A percentile compares a stretch with the other conserved stretches of the same genome.
Evolutionary conservation across 768 basidiomycete genomes (phyloP).

Genomic region (Fibroporia radiculosa): DNA sequence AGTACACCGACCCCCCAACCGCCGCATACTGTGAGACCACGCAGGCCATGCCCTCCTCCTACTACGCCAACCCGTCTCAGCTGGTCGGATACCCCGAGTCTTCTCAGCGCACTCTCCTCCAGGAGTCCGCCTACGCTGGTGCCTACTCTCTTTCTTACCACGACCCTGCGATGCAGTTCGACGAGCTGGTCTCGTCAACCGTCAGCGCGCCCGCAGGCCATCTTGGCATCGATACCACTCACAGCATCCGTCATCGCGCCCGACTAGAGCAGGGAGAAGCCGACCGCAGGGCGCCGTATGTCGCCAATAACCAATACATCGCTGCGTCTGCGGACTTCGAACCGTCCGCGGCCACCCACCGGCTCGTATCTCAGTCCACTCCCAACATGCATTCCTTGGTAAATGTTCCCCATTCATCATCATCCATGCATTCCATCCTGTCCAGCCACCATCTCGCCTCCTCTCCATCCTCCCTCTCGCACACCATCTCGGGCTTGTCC

Average conservation of each 20-base stretch:
- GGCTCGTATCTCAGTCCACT: neutral
- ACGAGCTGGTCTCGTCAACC: neutral
- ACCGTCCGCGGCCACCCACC: neutral
- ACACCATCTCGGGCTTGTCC: slow-evolving; percentile 5
- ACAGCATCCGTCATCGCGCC: neutral
- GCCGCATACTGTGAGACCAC: slow-evolving; percentile 17
- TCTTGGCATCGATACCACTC: neutral
- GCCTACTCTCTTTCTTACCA: slow-evolving; percentile 15
- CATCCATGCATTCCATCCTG: neutral
- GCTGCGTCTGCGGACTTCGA: slow-evolving; percentile 4
- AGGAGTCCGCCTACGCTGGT: slow-evolving; percentile 14
- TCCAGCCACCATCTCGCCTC: neutral
- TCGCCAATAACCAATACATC: slow-evolving; percentile 3
- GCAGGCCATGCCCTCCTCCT: slow-evolving; percentile 11
- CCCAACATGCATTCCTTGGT: slow-evolving; percentile 1
- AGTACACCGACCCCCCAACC: slow-evolving; percentile 12
- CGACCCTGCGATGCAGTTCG: neutral
- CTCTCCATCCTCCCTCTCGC: neutral
- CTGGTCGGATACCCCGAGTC: slow-evolving; percentile 24
- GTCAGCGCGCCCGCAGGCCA: neutral
- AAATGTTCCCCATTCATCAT: slow-evolving; percentile 1
- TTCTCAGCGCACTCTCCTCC: slow-evolving; percentile 24
- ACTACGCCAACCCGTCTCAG: slow-evolving; percentile 13
- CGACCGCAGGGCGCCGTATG: slow-evolving; percentile 1
- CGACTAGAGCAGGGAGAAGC: neutral